Evolutionary conservation across 148 eudicot species (phyloP).

Genomic region (Nepenthes gracilis): DNA sequence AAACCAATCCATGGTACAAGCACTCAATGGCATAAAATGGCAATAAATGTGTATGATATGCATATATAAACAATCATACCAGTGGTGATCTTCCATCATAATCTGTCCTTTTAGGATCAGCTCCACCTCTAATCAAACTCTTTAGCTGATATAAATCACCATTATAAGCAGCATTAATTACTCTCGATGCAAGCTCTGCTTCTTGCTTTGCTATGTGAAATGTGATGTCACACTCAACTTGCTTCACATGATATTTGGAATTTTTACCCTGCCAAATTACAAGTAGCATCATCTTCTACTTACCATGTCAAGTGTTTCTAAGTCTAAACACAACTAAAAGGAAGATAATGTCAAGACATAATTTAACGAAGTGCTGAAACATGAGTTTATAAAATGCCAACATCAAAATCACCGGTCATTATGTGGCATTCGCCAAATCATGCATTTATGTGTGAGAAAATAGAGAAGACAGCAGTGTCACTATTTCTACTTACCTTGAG

Average conservation of each 20-base stretch:
- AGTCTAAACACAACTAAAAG: neutral
- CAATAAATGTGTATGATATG: neutral
- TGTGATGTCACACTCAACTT: slow-evolving; percentile 66
- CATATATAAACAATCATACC: slow-evolving; percentile 28
- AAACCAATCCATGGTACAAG: neutral
- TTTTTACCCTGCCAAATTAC: slow-evolving; percentile 49
- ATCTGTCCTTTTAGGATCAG: slow-evolving; percentile 82
- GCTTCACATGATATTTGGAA: slow-evolving; percentile 47
- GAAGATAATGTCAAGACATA: neutral
- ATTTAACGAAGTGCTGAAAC: too few relatives aligned
- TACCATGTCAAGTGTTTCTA: neutral
- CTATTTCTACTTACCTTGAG: slow-evolving; percentile 45
- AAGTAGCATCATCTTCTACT: neutral
- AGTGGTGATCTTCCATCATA: slow-evolving; percentile 82
- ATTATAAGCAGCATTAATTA: slow-evolving; percentile 67
- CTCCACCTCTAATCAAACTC: slow-evolving; percentile 63
- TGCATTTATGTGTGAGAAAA: too few relatives aligned
- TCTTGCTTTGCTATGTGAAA: slow-evolving; percentile 80
- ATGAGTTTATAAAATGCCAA: too few relatives aligned
- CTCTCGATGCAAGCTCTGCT: slow-evolving; percentile 90
- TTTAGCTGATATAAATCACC: slow-evolving; percentile 79
- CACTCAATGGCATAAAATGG: neutral
- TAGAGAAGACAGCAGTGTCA: neutral
- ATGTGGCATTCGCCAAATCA: too few relatives aligned
- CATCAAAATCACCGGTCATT: too few relatives aligned